Percentiles rank a stretch among this genome's conserved stretches.
These are phyloP conservation scores for Lentinula detonsa DNA, from an alignment of 768 basidiomycete species.

Conservation along the genomic window DNA sequence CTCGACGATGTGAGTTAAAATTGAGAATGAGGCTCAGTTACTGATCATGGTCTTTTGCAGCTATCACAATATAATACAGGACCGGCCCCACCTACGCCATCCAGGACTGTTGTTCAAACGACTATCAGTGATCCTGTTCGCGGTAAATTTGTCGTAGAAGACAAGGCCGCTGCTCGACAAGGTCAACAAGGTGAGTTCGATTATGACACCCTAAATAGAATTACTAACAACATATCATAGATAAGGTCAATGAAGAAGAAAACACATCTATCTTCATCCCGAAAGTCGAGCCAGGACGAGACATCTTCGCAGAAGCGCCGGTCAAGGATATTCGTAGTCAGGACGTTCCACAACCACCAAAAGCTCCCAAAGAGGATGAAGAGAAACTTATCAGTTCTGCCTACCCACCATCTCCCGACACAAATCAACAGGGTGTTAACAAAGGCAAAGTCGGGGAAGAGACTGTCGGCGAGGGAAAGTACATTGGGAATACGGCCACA, in stretches of 20 bases:
- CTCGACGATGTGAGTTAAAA: slow-evolving; percentile 49
- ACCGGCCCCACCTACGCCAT: slow-evolving; percentile 29
- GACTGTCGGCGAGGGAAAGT: not conserved
- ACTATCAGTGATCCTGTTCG: slow-evolving; percentile 51
- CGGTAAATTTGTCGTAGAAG: slow-evolving; percentile 47
- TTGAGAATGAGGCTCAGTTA: not conserved
- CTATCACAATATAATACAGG: slow-evolving; percentile 48
- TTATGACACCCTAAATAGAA: not conserved
- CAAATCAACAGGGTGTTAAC: not conserved
- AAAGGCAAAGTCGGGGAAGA: slow-evolving; percentile 7
- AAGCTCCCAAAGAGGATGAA: slow-evolving; percentile 15
- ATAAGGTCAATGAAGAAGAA: slow-evolving; percentile 13
- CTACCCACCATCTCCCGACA: slow-evolving; percentile 5
- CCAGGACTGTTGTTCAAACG: slow-evolving; percentile 28
- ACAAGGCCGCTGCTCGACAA: slow-evolving; percentile 19
- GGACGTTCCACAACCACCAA: slow-evolving; percentile 9
- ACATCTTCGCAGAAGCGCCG: slow-evolving; percentile 59
- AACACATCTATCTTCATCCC: slow-evolving; percentile 36
- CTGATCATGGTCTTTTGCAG: slow-evolving; percentile 23
- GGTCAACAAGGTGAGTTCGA: slow-evolving; percentile 4
- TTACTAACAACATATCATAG: not conserved
- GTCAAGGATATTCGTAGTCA: slow-evolving; percentile 45
- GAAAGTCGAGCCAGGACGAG: slow-evolving; percentile 65
- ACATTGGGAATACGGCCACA: not conserved
- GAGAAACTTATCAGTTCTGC: slow-evolving; percentile 33